Conservation (phyloP, 2,329 filamentous ascomycete genomes). For the Curvularia sp. region DNA sequence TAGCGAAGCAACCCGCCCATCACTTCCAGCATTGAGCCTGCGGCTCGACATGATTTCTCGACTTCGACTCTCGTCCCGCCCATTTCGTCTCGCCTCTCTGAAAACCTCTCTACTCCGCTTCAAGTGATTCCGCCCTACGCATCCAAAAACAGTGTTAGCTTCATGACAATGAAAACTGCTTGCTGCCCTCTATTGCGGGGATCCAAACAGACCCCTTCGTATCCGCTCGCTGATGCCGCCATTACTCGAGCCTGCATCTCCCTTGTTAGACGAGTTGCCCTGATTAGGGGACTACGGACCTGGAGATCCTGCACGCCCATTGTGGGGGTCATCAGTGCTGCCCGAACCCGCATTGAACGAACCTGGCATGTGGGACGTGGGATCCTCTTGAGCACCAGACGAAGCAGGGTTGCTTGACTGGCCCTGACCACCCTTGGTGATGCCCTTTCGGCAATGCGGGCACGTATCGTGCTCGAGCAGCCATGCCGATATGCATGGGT, state of each 20-base stretch:
- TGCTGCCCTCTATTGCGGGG: slow-evolving; percentile 21
- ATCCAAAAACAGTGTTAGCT: slow-evolving; percentile 6
- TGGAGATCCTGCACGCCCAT: slow-evolving; percentile 23
- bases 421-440: slow-evolving; percentile 49
- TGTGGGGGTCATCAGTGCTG: slow-evolving; percentile 31
- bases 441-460: slow-evolving; percentile 74
- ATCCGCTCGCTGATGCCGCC: slow-evolving; percentile 39
- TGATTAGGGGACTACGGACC: slow-evolving; percentile 12
- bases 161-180: background rate
- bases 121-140: slow-evolving; percentile 8
- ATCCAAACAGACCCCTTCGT: slow-evolving; percentile 47
- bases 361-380: slow-evolving; percentile 39
- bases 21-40: slow-evolving; percentile 5
- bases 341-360: slow-evolving; percentile 36
- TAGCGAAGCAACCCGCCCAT: slow-evolving; percentile 10
- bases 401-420: slow-evolving; percentile 22
- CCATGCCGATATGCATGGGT: slow-evolving; percentile 82
- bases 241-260: slow-evolving; percentile 21
- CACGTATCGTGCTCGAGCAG: slow-evolving; percentile 91
- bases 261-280: slow-evolving; percentile 17
- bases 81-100: slow-evolving; percentile 3
- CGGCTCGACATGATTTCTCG: slow-evolving; percentile 1
- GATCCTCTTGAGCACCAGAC: slow-evolving; percentile 10
- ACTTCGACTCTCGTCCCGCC: background rate
- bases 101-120: slow-evolving; percentile 9